phyloP scores from a whole-genome alignment of 2,329 filamentous ascomycete species.

The Aspergillus eucalypticola region DNA sequence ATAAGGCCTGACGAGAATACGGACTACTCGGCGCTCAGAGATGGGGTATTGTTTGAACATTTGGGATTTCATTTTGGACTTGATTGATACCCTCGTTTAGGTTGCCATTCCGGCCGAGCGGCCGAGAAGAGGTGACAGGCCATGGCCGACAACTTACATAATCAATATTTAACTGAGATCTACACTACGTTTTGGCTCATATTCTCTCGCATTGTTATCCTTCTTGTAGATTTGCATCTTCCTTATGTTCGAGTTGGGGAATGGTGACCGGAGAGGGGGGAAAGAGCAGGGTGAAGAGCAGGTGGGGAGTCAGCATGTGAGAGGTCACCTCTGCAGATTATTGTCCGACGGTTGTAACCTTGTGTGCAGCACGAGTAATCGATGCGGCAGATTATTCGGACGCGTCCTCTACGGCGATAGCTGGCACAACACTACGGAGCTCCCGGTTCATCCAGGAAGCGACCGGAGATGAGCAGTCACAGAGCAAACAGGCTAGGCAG shows the following conservation, averaged over 20 bases:
- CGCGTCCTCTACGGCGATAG: background rate
- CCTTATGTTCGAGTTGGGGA: background rate
- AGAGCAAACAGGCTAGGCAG: background rate
- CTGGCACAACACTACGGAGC: background rate
- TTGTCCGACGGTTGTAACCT: background rate
- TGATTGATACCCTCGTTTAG: conserved; percentile 19
- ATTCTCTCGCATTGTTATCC: background rate
- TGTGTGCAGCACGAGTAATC: background rate
- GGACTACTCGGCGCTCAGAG: background rate
- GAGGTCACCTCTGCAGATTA: background rate
- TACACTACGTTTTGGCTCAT: background rate
- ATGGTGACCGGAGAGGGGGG: background rate
- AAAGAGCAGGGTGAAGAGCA: background rate
- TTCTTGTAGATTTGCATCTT: background rate
- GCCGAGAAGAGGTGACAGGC: background rate
- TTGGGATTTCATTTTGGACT: background rate
- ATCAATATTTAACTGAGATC: background rate
- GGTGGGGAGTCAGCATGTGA: background rate
- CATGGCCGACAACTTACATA: background rate
- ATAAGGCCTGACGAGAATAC: background rate
- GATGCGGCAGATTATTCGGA: background rate
- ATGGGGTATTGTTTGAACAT: conserved; percentile 1
- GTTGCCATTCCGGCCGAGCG: background rate
- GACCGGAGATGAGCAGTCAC: background rate
- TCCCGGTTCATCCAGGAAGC: background rate